Evolutionary conservation across 176 grass and related monocot genomes (phyloP).

Genomic region (Rhipidocladum racemiflorum): DNA sequence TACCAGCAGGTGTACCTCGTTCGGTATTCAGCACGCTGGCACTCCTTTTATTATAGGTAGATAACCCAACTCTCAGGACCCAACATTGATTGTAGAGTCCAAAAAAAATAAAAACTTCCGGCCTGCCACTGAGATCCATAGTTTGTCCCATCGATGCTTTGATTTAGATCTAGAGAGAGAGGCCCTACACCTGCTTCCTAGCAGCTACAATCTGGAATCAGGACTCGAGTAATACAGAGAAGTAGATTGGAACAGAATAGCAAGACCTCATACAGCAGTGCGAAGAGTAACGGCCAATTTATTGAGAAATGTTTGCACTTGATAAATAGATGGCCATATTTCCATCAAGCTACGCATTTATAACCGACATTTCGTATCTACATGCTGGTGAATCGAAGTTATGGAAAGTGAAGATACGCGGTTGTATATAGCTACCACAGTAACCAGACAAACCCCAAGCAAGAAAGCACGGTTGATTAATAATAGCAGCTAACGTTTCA

Average conservation of each 20-base stretch:
- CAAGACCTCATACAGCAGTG: background rate
- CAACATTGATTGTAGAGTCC: background rate
- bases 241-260: background rate
- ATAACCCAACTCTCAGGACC: background rate
- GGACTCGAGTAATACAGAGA: background rate
- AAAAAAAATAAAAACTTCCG: background rate
- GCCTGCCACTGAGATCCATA: background rate
- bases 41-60: background rate
- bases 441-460: background rate
- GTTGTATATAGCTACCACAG: conserved; percentile 15
- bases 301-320: background rate
- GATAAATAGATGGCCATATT: conserved; percentile 1
- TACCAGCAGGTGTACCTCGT: background rate
- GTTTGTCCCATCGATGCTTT: background rate
- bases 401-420: conserved; percentile 6
- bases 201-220: background rate
- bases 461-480: background rate
- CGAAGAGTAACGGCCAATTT: background rate
- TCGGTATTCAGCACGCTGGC: background rate
- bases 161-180: conserved; percentile 6
- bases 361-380: conserved; percentile 24
- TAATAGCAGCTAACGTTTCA: conserved; percentile 48
- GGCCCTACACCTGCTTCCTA: background rate
- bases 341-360: conserved; percentile 20
- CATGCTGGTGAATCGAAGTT: conserved; percentile 5